Evolutionary conservation across 2,329 filamentous ascomycete species (phyloP), one percentile per base, ranked within the genome.

Genomic region (Colletotrichum plurivorum): DNA sequence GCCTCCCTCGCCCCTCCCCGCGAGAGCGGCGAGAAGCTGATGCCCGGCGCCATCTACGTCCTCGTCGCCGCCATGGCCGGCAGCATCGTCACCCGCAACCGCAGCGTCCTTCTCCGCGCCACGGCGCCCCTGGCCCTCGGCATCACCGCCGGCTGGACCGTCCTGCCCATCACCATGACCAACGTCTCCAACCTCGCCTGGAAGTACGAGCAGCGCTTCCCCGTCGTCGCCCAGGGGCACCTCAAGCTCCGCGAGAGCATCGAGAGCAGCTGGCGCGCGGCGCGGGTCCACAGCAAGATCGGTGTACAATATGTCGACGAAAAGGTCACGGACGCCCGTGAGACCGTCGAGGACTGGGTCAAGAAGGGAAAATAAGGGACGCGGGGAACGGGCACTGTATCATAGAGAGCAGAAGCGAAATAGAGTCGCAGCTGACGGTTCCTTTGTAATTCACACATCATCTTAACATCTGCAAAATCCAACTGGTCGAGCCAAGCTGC

Each of bases 11-110:
- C 95, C 20, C 96, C 96, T 36, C 86, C 94, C 45, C 92, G 91
- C 76, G 92, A 95, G 82, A 93, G 90, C 70, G 93, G 93, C 79
- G 96, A 99, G 86, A 90, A 91, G 78, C 88, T 99, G 65, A 91
- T 98, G 82, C 96, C 96, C 41, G 95, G 95, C 27, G 87, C 90
- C 69, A 90, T 98, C 74, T 98, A 98, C 83, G 94, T 98, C 54
- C 88, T 98, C 36, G 95, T 99, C 55, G 92, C 95, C 49, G 91
- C 94, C 75, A 98, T 99, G 95, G 94, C 96, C 43, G 96, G 95
- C 74, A 94, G 90, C 81, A 98, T 99, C 79, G 85, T 98, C 63
- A 90, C 93, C 63, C 90, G 95, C 72, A 97, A 97, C 85, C 91
- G 95, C 75, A 95, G 93, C 80, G 87, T 98, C 71, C 80, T 97